phyloP scores from a whole-genome alignment of 257 asterid genomes.

The Solanum corneliomulleri region DNA sequence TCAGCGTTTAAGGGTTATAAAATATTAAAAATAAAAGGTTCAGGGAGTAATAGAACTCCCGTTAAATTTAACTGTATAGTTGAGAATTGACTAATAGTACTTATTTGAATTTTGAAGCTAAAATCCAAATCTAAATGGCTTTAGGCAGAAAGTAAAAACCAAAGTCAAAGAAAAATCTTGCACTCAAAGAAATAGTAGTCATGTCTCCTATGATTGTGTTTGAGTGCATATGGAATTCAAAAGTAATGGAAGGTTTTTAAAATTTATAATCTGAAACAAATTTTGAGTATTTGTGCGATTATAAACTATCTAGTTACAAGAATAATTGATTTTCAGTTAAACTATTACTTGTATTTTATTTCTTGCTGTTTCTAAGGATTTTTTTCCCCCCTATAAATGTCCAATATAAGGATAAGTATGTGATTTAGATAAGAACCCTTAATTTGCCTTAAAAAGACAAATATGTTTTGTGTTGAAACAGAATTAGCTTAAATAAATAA shows the following conservation, averaged over 20 bases:
- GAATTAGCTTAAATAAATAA: not conserved
- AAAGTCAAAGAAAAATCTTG: not conserved
- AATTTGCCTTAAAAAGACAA: not conserved
- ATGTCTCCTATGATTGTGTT: not conserved
- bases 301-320: not conserved
- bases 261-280: not conserved
- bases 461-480: not conserved
- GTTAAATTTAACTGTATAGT: no score
- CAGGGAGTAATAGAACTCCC: no score
- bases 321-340: not conserved
- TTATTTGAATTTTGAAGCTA: not conserved
- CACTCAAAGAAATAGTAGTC: not conserved
- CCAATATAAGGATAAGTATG: not conserved
- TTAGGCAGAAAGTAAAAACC: not conserved
- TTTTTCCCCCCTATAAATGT: not conserved
- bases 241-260: not conserved
- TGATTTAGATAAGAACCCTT: not conserved
- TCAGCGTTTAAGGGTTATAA: no score
- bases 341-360: not conserved
- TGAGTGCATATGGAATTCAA: not conserved
- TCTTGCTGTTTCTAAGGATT: not conserved
- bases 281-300: not conserved
- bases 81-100: not conserved
- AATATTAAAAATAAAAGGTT: no score
- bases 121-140: not conserved